These are phyloP conservation scores for Chimonanthus salicifolius DNA, from an alignment of 164 flowering plant genomes.

Conservation along the genomic window DNA sequence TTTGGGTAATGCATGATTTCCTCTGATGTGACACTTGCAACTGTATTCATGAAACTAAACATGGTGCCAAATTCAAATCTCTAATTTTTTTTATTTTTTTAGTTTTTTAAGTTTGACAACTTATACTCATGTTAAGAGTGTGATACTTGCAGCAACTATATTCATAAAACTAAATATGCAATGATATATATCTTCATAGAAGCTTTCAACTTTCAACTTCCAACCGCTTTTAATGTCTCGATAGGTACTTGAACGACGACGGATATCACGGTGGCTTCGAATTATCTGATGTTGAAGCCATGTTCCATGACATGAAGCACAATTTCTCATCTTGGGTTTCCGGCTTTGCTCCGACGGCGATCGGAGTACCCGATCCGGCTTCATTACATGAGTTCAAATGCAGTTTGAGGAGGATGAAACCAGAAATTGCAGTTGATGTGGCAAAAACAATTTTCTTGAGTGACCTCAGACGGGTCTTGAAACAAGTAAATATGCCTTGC, in stretches of 20 bases:
- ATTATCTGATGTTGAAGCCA: constrained; percentile 10
- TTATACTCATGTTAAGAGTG: too few relatives aligned
- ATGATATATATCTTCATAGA: too few relatives aligned
- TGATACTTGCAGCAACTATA: neutral
- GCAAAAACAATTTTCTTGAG: constrained; percentile 27
- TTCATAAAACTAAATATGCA: neutral
- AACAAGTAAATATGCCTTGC: constrained; percentile 27
- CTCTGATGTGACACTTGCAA: too few relatives aligned
- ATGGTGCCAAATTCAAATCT: too few relatives aligned
- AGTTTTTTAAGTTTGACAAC: too few relatives aligned
- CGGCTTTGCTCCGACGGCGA: constrained; percentile 22
- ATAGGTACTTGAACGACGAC: constrained; percentile 29
- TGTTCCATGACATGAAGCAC: constrained; percentile 16
- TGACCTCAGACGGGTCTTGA: constrained; percentile 21
- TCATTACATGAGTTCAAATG: constrained; percentile 19
- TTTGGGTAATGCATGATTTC: too few relatives aligned
- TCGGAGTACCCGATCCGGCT: constrained; percentile 15
- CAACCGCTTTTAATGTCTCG: neutral
- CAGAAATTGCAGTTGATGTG: constrained; percentile 20
- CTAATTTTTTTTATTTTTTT: too few relatives aligned
- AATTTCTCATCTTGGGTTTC: constrained; percentile 26
- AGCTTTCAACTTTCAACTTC: too few relatives aligned
- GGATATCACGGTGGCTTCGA: constrained; percentile 35
- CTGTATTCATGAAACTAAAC: too few relatives aligned
- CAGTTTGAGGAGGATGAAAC: constrained; percentile 31